phyloP scores from a whole-genome alignment of 495 filamentous ascomycete species.

The Podospora pseudoanserina region DNA sequence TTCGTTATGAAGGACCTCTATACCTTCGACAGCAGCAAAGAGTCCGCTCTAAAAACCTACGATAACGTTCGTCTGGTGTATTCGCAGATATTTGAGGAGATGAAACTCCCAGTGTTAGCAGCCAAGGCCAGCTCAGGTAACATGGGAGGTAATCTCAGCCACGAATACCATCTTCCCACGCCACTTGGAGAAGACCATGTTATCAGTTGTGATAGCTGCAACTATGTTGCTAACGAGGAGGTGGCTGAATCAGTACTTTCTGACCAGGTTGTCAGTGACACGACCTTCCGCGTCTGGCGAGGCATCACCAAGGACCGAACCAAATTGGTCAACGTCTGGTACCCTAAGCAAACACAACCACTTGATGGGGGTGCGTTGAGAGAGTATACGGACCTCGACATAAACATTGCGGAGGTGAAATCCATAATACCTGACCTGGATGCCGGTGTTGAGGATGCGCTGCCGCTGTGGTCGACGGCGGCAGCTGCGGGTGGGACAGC shows the following conservation, averaged over 20 bases:
- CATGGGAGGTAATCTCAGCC: constrained; percentile 88
- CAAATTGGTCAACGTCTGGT: constrained; percentile 65
- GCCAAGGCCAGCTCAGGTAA: constrained; percentile 91
- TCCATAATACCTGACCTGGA: constrained; percentile 69
- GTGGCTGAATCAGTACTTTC: constrained; percentile 37
- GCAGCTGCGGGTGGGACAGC: constrained; percentile 18
- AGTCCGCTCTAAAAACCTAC: constrained; percentile 74
- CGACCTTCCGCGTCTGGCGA: constrained; percentile 49
- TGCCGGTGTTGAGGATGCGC: constrained; percentile 60
- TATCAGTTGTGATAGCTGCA: constrained; percentile 68
- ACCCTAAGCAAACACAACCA: constrained; percentile 40
- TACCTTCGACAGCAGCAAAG: constrained; percentile 73
- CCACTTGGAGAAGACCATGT: constrained; percentile 80
- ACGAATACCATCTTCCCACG: constrained; percentile 89
- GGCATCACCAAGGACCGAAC: constrained; percentile 66
- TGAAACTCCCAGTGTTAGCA: constrained; percentile 78
- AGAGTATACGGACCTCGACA: constrained; percentile 40
- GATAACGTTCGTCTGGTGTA: constrained; percentile 67
- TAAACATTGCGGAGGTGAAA: constrained; percentile 72
- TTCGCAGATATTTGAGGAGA: constrained; percentile 67
- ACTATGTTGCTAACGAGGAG: constrained; percentile 82
- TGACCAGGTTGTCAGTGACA: constrained; percentile 2
- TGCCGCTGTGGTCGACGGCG: constrained; percentile 51
- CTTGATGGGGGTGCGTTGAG: constrained; percentile 1
- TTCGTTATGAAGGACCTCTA: constrained; percentile 99